Conservation (phyloP, 2,329 filamentous ascomycete genomes). For the Pyrenochaeta sp. region DNA sequence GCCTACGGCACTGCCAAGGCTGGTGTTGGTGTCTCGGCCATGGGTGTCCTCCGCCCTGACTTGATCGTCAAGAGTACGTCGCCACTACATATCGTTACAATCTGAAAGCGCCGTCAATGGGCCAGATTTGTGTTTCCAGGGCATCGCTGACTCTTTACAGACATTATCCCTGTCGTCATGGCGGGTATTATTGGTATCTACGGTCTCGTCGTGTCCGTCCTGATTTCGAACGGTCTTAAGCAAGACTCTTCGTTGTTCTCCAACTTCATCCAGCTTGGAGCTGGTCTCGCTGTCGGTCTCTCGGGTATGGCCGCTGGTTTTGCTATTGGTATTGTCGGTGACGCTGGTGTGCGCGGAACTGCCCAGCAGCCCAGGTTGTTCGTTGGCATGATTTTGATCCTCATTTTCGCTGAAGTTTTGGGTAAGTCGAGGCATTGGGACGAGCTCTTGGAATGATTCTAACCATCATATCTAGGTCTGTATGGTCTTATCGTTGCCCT, state of each 20-base stretch:
- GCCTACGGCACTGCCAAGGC: conserved; percentile 99
- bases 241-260: conserved; percentile 58
- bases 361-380: conserved; percentile 86
- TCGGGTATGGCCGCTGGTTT: conserved; percentile 94
- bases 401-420: conserved; percentile 99
- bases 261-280: conserved; percentile 62
- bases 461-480: conserved; percentile 70
- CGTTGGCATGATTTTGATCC: conserved; percentile 98
- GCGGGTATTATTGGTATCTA: conserved; percentile 99
- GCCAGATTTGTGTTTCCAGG: no score
- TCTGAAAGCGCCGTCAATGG: no score
- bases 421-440: conserved; percentile 64
- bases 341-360: conserved; percentile 86
- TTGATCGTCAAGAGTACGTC: conserved; percentile 98
- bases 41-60: conserved; percentile 97
- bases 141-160: conserved; percentile 56
- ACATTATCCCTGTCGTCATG: conserved; percentile 99
- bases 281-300: conserved; percentile 69
- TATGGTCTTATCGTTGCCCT: conserved; percentile 99
- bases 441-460: conserved; percentile 1
- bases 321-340: conserved; percentile 67
- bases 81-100: conserved; percentile 1
- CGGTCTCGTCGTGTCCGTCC: conserved; percentile 61
- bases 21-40: conserved; percentile 96
- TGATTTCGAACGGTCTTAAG: conserved; percentile 61